Base-by-base conservation (phyloP, 164 flowering plant genomes). In the Sedum album region DNA sequence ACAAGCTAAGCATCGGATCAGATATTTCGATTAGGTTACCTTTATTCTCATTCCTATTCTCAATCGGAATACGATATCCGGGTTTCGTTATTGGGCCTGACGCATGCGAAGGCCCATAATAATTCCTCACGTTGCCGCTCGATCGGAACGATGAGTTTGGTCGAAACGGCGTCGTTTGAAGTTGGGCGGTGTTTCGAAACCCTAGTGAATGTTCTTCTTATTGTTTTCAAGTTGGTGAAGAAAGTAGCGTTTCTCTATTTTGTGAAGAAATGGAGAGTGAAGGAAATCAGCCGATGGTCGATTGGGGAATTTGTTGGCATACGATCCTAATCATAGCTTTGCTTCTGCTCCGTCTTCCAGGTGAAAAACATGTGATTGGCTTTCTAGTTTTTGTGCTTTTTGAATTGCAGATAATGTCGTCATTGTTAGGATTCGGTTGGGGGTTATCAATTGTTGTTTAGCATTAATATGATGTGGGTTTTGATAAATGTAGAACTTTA, bases 231-330 rank as follows among this genome's bases (percentile, higher is more conserved):
- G 9, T 35, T 63, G 23, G 14, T 4, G 38, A 10, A 63, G 66
- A 31, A 63, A 38, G 66, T 42, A 33, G 25, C 38, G 35, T 33
- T 41, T 41, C 2, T 41, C 11, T 41, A 7, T 41, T 8, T 41
- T 2, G 2, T 41, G 11, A 8, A 23, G 28, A 7, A 10, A 53
- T 55, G 61, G 31, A 26, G 31, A 14, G 4, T 26, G 61, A 55
- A 25, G 61, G 61, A 28, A 55, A 55, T 26, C 61, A 55, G 61
- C 31, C 31, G 61, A 75, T 79, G 62, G 70, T 93, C n/a, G 98
- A 90, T 79, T 90, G 48, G 98, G 96, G 0, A 78, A 88, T 75
- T 85, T 93, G 38, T 66, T 79, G 85, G 95, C 89, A 5, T 86
- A 76, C 73, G 78, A 93, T 73, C 82, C 82, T 17, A 76, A 71